Conservation (phyloP, 345 rosid genomes). For the Dipteronia dyeriana region DNA sequence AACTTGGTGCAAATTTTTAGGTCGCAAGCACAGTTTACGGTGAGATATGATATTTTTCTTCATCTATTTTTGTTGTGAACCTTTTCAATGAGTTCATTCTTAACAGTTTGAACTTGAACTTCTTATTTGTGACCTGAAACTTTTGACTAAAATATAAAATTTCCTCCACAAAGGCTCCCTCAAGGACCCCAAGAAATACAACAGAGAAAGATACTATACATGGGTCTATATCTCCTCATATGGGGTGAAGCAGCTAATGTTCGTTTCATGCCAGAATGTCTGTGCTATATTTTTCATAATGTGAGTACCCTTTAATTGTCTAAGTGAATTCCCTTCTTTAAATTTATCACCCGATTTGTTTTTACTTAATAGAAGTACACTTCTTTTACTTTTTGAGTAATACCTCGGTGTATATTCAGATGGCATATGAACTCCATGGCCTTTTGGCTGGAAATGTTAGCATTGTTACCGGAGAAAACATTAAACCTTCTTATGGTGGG, state of each 20-base stretch:
- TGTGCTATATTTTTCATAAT: constrained; percentile 93
- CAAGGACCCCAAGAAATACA: constrained; percentile 85
- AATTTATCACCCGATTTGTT: constrained; percentile 2
- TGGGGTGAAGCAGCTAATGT: constrained; percentile 99
- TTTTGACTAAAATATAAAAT: constrained; percentile 9
- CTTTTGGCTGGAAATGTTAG: constrained; percentile 97
- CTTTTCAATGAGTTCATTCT: background rate
- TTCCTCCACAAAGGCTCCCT: constrained; percentile 65
- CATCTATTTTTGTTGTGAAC: background rate
- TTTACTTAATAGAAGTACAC: constrained; percentile 7
- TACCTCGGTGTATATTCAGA: constrained; percentile 44
- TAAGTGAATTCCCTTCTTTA: constrained; percentile 10
- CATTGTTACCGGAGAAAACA: constrained; percentile 97
- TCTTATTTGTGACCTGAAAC: background rate
- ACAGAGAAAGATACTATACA: constrained; percentile 87
- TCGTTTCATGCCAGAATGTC: constrained; percentile 94
- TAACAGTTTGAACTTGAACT: constrained; percentile 14
- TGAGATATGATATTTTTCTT: constrained; percentile 29
- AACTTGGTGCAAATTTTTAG: constrained; percentile 92
- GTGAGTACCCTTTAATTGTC: constrained; percentile 45
- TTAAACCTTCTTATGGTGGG: constrained; percentile 96
- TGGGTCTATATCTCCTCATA: constrained; percentile 92
- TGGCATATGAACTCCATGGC: constrained; percentile 99
- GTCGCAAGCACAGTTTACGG: constrained; percentile 95
- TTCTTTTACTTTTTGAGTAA: background rate